These are phyloP conservation scores for Metarhizium brunneum DNA, from an alignment of 2,329 filamentous ascomycete species.

Conservation along the genomic window DNA sequence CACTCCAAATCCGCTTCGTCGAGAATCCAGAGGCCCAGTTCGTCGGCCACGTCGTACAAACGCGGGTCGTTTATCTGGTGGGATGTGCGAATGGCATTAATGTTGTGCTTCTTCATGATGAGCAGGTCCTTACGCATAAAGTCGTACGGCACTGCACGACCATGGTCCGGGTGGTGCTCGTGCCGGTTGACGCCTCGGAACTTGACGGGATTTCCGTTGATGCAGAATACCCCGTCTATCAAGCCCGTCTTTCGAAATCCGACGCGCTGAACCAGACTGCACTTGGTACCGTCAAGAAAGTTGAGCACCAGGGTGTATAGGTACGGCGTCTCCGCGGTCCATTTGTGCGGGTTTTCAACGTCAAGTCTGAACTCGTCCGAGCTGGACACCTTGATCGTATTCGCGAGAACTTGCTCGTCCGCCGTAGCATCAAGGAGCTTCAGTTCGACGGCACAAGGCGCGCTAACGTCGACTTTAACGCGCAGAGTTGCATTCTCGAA, in stretches of 20 bases:
- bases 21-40: slow-evolving; percentile 55
- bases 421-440: slow-evolving; percentile 26
- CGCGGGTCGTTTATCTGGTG: slow-evolving; percentile 56
- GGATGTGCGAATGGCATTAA: slow-evolving; percentile 60
- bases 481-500: slow-evolving; percentile 43
- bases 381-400: slow-evolving; percentile 14
- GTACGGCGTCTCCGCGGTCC: slow-evolving; percentile 60
- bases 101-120: slow-evolving; percentile 58
- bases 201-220: slow-evolving; percentile 57
- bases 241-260: slow-evolving; percentile 57
- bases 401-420: slow-evolving; percentile 16
- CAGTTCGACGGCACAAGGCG: slow-evolving; percentile 18
- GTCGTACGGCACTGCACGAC: slow-evolving; percentile 51
- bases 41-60: slow-evolving; percentile 52
- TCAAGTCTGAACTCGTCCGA: slow-evolving; percentile 31
- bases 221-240: slow-evolving; percentile 48
- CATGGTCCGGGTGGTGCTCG: slow-evolving; percentile 56
- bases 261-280: slow-evolving; percentile 41
- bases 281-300: slow-evolving; percentile 16
- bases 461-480: slow-evolving; percentile 34
- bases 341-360: slow-evolving; percentile 46
- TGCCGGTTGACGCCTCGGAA: slow-evolving; percentile 63
- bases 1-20: slow-evolving; percentile 48
- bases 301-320: slow-evolving; percentile 43
- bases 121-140: slow-evolving; percentile 53